These are phyloP conservation scores for Notholithocarpus densiflorus DNA, from an alignment of 306 rosid species.

Conservation along the genomic window DNA sequence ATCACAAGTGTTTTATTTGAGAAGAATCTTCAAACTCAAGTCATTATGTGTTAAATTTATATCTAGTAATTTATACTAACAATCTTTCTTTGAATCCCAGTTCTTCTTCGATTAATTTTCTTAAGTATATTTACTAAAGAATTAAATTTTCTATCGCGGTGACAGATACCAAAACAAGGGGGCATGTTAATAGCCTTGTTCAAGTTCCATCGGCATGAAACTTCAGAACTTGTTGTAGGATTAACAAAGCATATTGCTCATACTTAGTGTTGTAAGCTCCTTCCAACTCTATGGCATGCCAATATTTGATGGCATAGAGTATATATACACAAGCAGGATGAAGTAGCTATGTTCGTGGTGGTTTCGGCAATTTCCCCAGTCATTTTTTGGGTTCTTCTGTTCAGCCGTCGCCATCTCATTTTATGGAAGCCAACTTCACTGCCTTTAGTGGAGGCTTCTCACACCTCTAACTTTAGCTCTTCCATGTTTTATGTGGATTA, in stretches of 20 bases:
- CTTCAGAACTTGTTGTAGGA: conserved; percentile 27
- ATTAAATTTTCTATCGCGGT: neutral
- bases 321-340: conserved; percentile 34
- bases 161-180: conserved; percentile 40
- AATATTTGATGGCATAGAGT: conserved; percentile 43
- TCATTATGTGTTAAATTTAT: too few species aligned
- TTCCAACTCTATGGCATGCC: conserved; percentile 58
- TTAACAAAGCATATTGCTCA: conserved; percentile 33
- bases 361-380: conserved; percentile 31
- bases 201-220: conserved; percentile 26
- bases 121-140: neutral
- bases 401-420: conserved; percentile 43
- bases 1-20: too few species aligned
- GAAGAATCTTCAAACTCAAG: too few species aligned
- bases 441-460: conserved; percentile 49
- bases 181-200: conserved; percentile 42
- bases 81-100: too few species aligned
- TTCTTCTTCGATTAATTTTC: neutral
- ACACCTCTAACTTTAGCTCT: conserved; percentile 47
- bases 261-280: conserved; percentile 37
- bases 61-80: too few species aligned
- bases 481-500: conserved; percentile 58
- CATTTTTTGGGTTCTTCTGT: conserved; percentile 23
- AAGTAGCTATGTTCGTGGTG: conserved; percentile 49
- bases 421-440: conserved; percentile 26